These are phyloP conservation scores for Lycium ferocissimum DNA, from an alignment of 257 asterid genomes.

Conservation along the genomic window DNA sequence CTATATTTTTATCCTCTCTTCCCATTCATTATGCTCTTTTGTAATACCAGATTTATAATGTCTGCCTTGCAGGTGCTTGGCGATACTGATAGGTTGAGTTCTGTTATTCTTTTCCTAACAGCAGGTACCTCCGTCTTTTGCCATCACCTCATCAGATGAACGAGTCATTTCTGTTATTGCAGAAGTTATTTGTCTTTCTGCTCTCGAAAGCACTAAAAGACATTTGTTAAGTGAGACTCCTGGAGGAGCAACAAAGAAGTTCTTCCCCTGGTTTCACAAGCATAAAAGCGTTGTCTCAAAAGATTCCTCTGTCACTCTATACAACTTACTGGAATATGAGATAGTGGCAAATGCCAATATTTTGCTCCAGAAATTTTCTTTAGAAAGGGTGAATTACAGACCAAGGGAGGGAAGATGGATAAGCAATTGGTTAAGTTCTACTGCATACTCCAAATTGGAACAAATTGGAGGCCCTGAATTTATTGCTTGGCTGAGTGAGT, in stretches of 20 bases:
- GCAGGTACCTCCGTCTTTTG: conserved; percentile 85
- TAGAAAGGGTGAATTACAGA: conserved; percentile 53
- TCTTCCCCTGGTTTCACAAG: conserved; percentile 57
- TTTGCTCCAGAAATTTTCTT: conserved; percentile 59
- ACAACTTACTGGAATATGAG: conserved; percentile 64
- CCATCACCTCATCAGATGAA: conserved; percentile 68
- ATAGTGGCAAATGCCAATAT: conserved; percentile 56
- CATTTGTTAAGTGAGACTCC: conserved; percentile 41
- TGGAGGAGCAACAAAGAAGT: conserved; percentile 43
- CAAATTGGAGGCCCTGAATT: conserved; percentile 82
- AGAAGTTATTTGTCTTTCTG: conserved; percentile 78
- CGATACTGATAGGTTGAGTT: conserved; percentile 68
- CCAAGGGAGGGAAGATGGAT: conserved; percentile 47
- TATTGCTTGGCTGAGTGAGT: conserved; percentile 80
- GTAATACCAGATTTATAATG: conserved; percentile 56
- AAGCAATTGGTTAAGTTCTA: conserved; percentile 61
- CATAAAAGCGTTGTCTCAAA: conserved; percentile 59
- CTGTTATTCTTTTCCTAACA: conserved; percentile 84
- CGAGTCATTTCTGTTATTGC: conserved; percentile 65
- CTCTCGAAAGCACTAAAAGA: conserved; percentile 65
- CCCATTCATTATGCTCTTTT: conserved; percentile 35
- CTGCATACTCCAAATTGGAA: conserved; percentile 64
- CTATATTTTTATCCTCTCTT: conserved; percentile 24
- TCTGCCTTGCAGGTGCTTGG: conserved; percentile 84
- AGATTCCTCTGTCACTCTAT: conserved; percentile 65